Conservation (phyloP, 2,329 filamentous ascomycete species). For the Curvularia spicifera region DNA sequence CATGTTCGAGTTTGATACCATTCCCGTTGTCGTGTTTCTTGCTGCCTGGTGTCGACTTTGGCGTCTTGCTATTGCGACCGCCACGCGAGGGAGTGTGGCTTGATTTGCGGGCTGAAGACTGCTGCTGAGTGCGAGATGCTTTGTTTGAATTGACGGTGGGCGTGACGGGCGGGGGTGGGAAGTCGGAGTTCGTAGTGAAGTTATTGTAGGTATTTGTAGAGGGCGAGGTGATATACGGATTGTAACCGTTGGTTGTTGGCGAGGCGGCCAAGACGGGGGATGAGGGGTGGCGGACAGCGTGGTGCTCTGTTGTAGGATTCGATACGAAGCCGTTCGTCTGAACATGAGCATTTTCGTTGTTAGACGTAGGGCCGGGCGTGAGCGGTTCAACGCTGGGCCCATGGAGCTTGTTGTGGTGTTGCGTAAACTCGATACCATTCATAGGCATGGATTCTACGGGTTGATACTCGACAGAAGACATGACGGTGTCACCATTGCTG, state of each 20-base stretch:
- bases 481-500: constrained; percentile 34
- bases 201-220: constrained; percentile 29
- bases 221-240: constrained; percentile 20
- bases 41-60: constrained; percentile 37
- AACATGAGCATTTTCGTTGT: constrained; percentile 14
- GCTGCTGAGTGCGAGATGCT: constrained; percentile 17
- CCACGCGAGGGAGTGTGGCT: constrained; percentile 30
- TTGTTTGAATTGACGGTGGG: constrained; percentile 15
- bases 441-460: constrained; percentile 25
- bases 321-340: constrained; percentile 24
- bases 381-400: constrained; percentile 36
- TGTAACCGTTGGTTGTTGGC: constrained; percentile 23
- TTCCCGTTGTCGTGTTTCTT: constrained; percentile 30
- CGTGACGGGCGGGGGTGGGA: constrained; percentile 29
- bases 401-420: constrained; percentile 19
- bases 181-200: constrained; percentile 33
- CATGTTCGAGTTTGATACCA: constrained; percentile 36
- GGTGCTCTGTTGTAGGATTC: constrained; percentile 13
- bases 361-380: constrained; percentile 33
- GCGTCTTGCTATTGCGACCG: constrained; percentile 35
- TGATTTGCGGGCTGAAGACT: constrained; percentile 26
- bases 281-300: constrained; percentile 24
- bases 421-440: constrained; percentile 23
- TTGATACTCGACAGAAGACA: constrained; percentile 45
- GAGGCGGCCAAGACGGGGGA: constrained; percentile 29